Base-by-base conservation (phyloP, 2,329 filamentous ascomycete genomes). In the Annulohypoxylon truncatum region DNA sequence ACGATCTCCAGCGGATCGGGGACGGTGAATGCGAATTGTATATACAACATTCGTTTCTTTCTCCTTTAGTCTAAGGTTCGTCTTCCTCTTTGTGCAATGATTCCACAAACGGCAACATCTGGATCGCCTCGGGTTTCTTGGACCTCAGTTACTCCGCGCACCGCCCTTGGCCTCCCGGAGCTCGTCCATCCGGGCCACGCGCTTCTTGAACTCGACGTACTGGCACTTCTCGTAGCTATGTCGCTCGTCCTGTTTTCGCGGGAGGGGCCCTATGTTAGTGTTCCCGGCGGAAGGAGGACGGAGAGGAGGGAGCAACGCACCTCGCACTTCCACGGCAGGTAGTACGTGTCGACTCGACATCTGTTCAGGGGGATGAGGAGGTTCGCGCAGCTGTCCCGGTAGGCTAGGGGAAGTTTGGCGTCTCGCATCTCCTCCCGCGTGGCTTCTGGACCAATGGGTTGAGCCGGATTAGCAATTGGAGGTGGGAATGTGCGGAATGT, bases 181-280 rank as follows among this genome's bases (percentile, higher is more conserved):
- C 85, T 99, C 94, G 76, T 98, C 90, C 96, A 99, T 99, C 90
- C 97, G 98, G 77, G 92, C 93, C 71, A 99, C 96, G 64, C 96
- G 90, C 87, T 95, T 93, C 89, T 97, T 97, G 87, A 99, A 99
- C 80, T 98, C 96, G 71, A 92, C 92, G 82, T 99, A 99, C 78
- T 99, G 96, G 88, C 96, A 99, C 82, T 98, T 98, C 80, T 99
- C 96, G 86, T 99, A 99, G 77, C 90, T 91, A 83, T 99, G 96
- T 84, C 96, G 87, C 86, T 99, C 96, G 80, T 94, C 90, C 96
- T 98, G 78, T 64, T n/a, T n/a, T 62, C 35, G 29, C n/a, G 4
- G 35, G 12, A n/a, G n/a, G 9, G 28, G 40, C 6, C 9, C 5
- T 2, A 47, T 0, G 3, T 52, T 12, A 20, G 29, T 29, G 40